These are phyloP conservation scores for Stagonosporopsis cucurbitacearum DNA, from an alignment of 2,329 filamentous ascomycete genomes.

Conservation along the genomic window DNA sequence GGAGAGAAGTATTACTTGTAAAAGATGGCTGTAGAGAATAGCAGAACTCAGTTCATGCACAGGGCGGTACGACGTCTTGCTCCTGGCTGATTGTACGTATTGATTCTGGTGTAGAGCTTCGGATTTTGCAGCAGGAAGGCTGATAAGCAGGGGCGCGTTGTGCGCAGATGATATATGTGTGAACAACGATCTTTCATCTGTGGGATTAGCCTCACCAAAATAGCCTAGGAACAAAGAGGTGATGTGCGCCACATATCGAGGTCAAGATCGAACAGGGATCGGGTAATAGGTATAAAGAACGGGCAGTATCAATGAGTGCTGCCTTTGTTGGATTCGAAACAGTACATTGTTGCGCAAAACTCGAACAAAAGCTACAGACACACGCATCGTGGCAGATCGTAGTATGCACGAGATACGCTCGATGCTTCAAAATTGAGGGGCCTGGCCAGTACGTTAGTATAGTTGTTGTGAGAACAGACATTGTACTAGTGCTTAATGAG, in stretches of 20 bases:
- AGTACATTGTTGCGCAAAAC: constrained; percentile 5
- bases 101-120: background rate
- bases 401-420: too few species aligned
- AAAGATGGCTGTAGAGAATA: background rate
- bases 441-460: constrained; percentile 1
- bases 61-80: background rate
- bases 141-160: background rate
- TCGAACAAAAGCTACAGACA: constrained; percentile 2
- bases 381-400: background rate
- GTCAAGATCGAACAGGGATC: constrained; percentile 15
- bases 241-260: constrained; percentile 5
- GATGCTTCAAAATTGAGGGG: background rate
- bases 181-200: constrained; percentile 29
- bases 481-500: background rate
- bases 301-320: background rate
- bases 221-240: constrained; percentile 28
- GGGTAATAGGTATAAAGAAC: constrained; percentile 25
- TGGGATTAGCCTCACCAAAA: constrained; percentile 16
- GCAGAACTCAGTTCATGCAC: background rate
- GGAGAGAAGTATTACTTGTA: background rate
- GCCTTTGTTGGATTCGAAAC: constrained; percentile 19
- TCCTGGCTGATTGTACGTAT: background rate
- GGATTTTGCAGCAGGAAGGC: background rate
- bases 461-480: background rate
- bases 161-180: constrained; percentile 24